Conservation (phyloP, 2,329 filamentous ascomycete species). For the Zymoseptoria ardabiliae region DNA sequence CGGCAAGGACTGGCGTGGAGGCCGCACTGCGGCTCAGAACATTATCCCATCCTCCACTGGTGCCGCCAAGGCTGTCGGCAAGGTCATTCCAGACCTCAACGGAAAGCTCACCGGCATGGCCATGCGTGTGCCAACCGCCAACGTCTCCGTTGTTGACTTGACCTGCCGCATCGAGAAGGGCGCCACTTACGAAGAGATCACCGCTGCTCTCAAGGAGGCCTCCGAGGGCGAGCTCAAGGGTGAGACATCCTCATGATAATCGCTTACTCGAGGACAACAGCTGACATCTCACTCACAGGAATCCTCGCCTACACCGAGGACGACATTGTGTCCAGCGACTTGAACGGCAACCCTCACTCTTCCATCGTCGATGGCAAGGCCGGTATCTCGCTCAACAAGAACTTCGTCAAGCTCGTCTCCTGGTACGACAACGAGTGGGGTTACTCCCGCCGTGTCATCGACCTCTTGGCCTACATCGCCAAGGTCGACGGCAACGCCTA, state of each 20-base stretch:
- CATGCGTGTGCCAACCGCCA: constrained; percentile 97
- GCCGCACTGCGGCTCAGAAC: constrained; percentile 97
- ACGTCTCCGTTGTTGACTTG: constrained; percentile 98
- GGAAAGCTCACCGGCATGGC: constrained; percentile 99
- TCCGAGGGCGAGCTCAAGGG: constrained; percentile 79
- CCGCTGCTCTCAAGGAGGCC: constrained; percentile 77
- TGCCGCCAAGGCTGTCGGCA: constrained; percentile 99
- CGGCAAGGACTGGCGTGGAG: constrained; percentile 98
- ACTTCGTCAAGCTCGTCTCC: constrained; percentile 97
- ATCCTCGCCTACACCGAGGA: constrained; percentile 95
- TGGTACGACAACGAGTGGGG: constrained; percentile 95
- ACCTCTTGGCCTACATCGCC: constrained; percentile 40
- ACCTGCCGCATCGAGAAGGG: constrained; percentile 90
- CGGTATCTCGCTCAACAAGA: constrained; percentile 94
- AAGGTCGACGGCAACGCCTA: constrained; percentile 32
- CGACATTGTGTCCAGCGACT: constrained; percentile 86
- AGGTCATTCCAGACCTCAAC: constrained; percentile 96
- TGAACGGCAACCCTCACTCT: constrained; percentile 86
- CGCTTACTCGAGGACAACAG: constrained; percentile 11
- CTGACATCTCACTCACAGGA: constrained; percentile 44
- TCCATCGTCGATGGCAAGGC: constrained; percentile 99
- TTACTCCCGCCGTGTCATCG: constrained; percentile 75
- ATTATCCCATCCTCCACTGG: constrained; percentile 99
- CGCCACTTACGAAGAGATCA: constrained; percentile 86
- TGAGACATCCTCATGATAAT: constrained; percentile 36